phyloP scores from a whole-genome alignment of 352 stramenopile species.

The Blastocystis sp. region DNA sequence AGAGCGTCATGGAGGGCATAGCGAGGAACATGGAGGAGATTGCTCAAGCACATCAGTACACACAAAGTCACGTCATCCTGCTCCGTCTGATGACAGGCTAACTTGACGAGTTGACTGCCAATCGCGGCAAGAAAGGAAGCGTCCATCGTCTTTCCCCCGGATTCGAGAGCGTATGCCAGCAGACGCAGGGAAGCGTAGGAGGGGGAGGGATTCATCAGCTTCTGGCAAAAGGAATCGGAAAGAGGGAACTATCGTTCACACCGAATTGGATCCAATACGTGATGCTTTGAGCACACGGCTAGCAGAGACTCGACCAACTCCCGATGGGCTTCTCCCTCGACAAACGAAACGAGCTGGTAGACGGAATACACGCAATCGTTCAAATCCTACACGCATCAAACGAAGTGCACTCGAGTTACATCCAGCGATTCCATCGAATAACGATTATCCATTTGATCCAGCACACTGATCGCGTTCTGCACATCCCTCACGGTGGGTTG shows the following conservation, averaged over 20 bases:
- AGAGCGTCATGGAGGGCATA: neutral
- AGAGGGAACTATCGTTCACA: neutral
- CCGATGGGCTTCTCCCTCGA: neutral
- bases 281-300: neutral
- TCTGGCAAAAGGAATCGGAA: neutral
- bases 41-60: neutral
- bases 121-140: no score
- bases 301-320: neutral
- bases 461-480: no score
- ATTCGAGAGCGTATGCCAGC: neutral
- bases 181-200: neutral
- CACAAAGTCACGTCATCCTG: no score
- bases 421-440: no score
- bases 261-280: neutral
- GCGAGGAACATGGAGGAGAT: neutral
- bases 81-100: no score
- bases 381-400: neutral
- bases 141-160: neutral
- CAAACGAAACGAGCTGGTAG: neutral
- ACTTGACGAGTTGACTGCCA: no score
- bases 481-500: no score
- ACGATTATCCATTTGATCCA: no score
- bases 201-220: neutral
- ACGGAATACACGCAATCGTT: neutral
- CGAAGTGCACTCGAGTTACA: no score